Evolutionary conservation across 208 protist genomes (phyloP).

Genomic region (Wallacemonas rigidus): DNA sequence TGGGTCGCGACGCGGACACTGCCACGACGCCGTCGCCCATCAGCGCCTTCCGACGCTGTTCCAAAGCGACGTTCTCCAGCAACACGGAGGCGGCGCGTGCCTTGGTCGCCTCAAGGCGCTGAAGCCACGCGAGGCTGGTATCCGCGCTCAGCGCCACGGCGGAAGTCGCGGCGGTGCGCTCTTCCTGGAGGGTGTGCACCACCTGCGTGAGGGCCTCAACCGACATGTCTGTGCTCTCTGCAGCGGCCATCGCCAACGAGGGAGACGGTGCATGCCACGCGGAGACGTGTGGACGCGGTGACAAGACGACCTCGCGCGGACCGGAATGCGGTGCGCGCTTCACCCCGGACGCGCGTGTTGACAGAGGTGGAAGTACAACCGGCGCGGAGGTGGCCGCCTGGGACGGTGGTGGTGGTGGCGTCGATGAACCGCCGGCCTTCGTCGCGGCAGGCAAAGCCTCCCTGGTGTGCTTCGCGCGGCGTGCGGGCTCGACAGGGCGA

Average conservation of each 20-base stretch:
- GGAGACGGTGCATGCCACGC: not conserved
- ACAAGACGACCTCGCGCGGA: not conserved
- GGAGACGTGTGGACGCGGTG: not conserved
- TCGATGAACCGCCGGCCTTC: too few species aligned
- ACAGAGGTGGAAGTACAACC: too few species aligned
- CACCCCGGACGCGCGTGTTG: too few species aligned
- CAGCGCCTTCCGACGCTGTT: constrained; percentile 44
- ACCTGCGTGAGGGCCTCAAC: constrained; percentile 2
- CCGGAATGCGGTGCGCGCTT: too few species aligned
- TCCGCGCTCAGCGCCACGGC: constrained; percentile 19
- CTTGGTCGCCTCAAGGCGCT: constrained; percentile 39
- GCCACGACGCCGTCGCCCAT: not conserved
- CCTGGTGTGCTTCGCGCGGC: not conserved
- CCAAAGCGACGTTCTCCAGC: constrained; percentile 57
- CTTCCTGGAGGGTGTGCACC: not conserved
- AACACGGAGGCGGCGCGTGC: constrained; percentile 37
- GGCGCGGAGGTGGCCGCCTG: too few species aligned
- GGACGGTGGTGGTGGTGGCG: too few species aligned
- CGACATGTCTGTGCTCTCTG: not conserved
- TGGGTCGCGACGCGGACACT: not conserved
- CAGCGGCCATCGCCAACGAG: not conserved
- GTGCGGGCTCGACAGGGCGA: too few species aligned
- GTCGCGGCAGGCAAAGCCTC: too few species aligned
- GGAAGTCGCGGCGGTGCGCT: constrained; percentile 12
- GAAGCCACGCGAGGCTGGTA: constrained; percentile 23